These are phyloP conservation scores for Fusarium miscanthi DNA, from an alignment of 2,329 filamentous ascomycete genomes.

Conservation along the genomic window DNA sequence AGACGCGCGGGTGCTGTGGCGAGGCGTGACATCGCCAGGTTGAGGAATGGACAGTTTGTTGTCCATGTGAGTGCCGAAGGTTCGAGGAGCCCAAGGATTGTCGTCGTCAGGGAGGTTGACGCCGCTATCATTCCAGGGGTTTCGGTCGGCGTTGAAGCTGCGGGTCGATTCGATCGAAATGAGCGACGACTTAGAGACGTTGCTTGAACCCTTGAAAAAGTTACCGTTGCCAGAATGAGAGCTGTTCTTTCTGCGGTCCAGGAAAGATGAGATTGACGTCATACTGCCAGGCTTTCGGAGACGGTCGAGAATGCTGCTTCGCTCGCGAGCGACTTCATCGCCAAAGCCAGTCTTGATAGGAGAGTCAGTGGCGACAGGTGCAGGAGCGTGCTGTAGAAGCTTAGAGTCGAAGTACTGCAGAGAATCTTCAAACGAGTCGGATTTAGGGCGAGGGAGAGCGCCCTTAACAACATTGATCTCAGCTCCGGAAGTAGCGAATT, in stretches of 20 bases:
- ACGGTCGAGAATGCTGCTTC: conserved; percentile 87
- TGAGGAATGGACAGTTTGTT: conserved; percentile 73
- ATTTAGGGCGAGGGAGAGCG: conserved; percentile 97
- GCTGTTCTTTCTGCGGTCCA: conserved; percentile 94
- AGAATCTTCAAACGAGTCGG: conserved; percentile 97
- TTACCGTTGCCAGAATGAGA: conserved; percentile 83
- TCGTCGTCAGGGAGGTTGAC: conserved; percentile 95
- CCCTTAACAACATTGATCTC: conserved; percentile 89
- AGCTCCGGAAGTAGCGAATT: conserved; percentile 89
- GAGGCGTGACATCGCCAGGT: conserved; percentile 84
- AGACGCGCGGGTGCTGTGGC: conserved; percentile 84
- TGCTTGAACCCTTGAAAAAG: conserved; percentile 92
- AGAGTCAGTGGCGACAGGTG: conserved; percentile 83
- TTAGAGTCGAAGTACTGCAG: conserved; percentile 98
- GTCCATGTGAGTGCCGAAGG: conserved; percentile 73
- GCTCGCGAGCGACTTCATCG: conserved; percentile 82
- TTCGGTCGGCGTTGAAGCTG: conserved; percentile 89
- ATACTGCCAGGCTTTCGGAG: conserved; percentile 95
- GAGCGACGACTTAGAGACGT: conserved; percentile 93
- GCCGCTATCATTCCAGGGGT: conserved; percentile 98
- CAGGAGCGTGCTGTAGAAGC: conserved; percentile 90
- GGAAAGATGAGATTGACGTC: conserved; percentile 94
- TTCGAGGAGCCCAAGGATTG: conserved; percentile 71
- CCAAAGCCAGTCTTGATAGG: conserved; percentile 87
- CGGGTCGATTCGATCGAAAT: conserved; percentile 96